Evolutionary conservation across 805 yeast species (phyloP), one percentile per base, ranked within the genome.

Genomic region (Kluyveromyces nonfermentans): DNA sequence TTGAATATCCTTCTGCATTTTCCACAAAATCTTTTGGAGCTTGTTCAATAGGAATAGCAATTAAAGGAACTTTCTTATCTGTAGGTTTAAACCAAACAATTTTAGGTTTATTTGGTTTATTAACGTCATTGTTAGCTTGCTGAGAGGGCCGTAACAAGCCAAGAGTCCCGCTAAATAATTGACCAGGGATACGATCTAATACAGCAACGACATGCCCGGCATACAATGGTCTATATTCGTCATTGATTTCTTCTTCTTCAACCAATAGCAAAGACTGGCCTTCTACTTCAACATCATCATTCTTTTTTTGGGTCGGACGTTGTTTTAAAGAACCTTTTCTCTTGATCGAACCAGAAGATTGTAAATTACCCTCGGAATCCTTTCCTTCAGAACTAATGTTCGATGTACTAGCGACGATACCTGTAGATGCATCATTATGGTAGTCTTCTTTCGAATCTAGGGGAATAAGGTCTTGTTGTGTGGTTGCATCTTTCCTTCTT

Each of bases 81-180:
- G 96, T 89, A 33, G 98, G 98, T 62, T 93, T 93, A 64, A 93
- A 93, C 98, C 98, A 93, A 30, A 93, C 97, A 70, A 93, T 93
- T 61, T 93, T 93, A 30, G 98, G 98, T 35, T 77, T 76, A 42
- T 68, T 71, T n/a, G 56, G 54, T 34, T 54, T 52, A 34, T 49
- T 49, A 72, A 70, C 52, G 56, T 80, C 80, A 39, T 84, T 89
- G 50, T 84, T 86, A 32, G 86, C 82, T 54, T 94, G 94, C 55
- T 88, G 96, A 3, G 97, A 93, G 3, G 98, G 98, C 63, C 98
- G 80, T 53, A 93, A 74, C 41, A 93, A 69, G 0, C 97, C 97
- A 49, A 93, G 70, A 7, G 97, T 88, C 51, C 98, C 97, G 31
- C 95, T 80, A 59, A 93, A 93, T 44, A 89, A 72, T 62, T 93